These are phyloP conservation scores for Entoloma clypeatum DNA, from an alignment of 1,284 basidiomycete species.

Conservation along the genomic window DNA sequence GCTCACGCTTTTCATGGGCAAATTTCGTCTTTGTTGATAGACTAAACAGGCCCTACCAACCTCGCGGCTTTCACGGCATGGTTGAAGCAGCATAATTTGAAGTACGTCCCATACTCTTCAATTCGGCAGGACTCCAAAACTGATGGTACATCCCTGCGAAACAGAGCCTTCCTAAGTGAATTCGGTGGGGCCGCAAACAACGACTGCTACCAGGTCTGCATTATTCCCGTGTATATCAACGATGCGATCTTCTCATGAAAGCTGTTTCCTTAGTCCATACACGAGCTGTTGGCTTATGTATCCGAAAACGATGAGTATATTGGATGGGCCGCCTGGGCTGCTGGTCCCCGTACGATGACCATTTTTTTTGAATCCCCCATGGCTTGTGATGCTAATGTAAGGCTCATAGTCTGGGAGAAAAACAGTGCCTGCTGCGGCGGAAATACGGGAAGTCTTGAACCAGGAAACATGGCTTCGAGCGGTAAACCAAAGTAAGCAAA, in stretches of 20 bases:
- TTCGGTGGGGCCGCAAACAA: slow-evolving; percentile 42
- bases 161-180: slow-evolving; percentile 42
- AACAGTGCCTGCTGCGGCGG: slow-evolving; percentile 41
- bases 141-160: neutral
- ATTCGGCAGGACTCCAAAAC: neutral
- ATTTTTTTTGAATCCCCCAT: neutral
- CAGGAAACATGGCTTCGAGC: slow-evolving; percentile 33
- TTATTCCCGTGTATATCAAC: neutral
- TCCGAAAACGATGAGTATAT: slow-evolving; percentile 42
- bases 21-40: neutral
- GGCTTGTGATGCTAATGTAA: neutral
- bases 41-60: slow-evolving; percentile 33
- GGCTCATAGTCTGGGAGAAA: slow-evolving; percentile 39
- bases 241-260: neutral
- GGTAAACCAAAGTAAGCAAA: slow-evolving; percentile 31
- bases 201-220: slow-evolving; percentile 34
- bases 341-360: slow-evolving; percentile 39
- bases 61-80: slow-evolving; percentile 39
- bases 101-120: slow-evolving; percentile 25
- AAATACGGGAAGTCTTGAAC: slow-evolving; percentile 42
- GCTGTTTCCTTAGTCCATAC: slow-evolving; percentile 26
- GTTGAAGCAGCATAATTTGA: slow-evolving; percentile 40
- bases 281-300: slow-evolving; percentile 39
- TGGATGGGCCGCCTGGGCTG: slow-evolving; percentile 46
- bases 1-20: neutral